Percentiles rank a stretch among this genome's conserved stretches.
Evolutionary conservation across 2,329 filamentous ascomycete species (phyloP).

Genomic region (Hysterium pulicare): DNA sequence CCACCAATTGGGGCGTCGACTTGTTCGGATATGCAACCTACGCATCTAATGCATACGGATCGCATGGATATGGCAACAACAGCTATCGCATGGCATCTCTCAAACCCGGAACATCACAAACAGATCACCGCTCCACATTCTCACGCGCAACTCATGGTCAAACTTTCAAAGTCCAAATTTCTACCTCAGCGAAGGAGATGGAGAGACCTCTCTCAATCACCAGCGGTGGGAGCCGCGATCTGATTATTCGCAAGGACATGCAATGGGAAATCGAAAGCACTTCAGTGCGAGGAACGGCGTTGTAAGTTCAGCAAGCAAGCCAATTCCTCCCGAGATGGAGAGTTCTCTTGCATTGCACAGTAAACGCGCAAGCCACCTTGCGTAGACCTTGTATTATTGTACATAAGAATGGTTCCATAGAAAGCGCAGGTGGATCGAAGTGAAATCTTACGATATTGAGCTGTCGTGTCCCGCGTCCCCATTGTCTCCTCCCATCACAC

Average conservation of each 20-base stretch:
- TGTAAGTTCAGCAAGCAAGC: too few species aligned
- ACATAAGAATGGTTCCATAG: too few species aligned
- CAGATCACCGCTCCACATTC: background rate
- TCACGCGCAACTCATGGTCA: background rate
- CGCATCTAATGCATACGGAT: conserved; percentile 11
- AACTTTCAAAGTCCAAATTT: conserved; percentile 6
- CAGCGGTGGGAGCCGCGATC: conserved; percentile 21
- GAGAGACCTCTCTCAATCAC: conserved; percentile 3
- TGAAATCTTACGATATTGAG: too few species aligned
- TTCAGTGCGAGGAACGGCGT: too few species aligned
- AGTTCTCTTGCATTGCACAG: too few species aligned
- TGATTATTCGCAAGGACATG: conserved; percentile 22
- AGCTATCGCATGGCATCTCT: background rate
- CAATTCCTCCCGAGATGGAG: too few species aligned
- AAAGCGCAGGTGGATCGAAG: too few species aligned
- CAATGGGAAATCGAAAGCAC: background rate
- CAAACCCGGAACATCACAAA: background rate
- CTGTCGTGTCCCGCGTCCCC: too few species aligned
- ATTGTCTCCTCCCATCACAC: too few species aligned
- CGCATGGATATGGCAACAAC: conserved; percentile 1
- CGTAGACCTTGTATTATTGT: too few species aligned
- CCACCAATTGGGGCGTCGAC: conserved; percentile 20
- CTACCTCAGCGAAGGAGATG: background rate
- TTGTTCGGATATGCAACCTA: conserved; percentile 7
- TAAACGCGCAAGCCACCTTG: too few species aligned